Base-by-base conservation (phyloP, 768 basidiomycete species). In the Leccinum imitatum region DNA sequence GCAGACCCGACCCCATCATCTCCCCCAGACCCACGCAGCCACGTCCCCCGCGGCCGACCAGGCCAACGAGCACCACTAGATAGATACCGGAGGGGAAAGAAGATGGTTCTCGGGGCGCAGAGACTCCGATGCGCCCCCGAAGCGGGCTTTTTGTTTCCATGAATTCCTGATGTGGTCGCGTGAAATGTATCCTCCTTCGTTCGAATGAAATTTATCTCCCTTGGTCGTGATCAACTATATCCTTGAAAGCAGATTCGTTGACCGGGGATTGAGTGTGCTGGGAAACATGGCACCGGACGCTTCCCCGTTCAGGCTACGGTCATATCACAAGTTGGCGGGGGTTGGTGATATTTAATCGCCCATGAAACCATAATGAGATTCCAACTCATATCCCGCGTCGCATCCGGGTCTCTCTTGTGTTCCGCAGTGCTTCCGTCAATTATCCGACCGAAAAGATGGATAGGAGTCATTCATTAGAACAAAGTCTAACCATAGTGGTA, bases 31-130 rank as follows among this genome's bases (percentile, higher is more conserved):
- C 69, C 9, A 4, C 33, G 3, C 51, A 35, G 0, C 19, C 57
- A 37, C 58, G 59, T 19, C 63, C 59, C 2, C 44, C 17, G 13
- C 62, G 65, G 30, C 53, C 46, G 39, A 14, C 50, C 53, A 50
- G 51, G 19, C 54, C 31, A 6, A 17, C 31, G 57, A 21, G 47
- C 2, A 1, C 27, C 50, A 21, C 27, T 19, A 15, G n/a, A 53
- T 54, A 44, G 37, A 50, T n/a, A 0, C n/a, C 5, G 5, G 47
- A 19, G 2, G 17, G 23, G 2, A 19, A 9, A 7, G n/a, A 37
- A 5, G 39, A 11, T 11, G 8, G 47, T 35, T 48, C 4, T 17
- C 6, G 19, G n/a, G 31, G 31, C 31, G 47, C n/a, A 11, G 4
- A 19, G 19, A 46, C 6, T 21, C n/a, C 44, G 19, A 46, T 6